Evolutionary conservation across 108 stramenopile genomes (phyloP), one percentile per base, ranked within the genome.

Genomic region (Cyclotella cryptica): DNA sequence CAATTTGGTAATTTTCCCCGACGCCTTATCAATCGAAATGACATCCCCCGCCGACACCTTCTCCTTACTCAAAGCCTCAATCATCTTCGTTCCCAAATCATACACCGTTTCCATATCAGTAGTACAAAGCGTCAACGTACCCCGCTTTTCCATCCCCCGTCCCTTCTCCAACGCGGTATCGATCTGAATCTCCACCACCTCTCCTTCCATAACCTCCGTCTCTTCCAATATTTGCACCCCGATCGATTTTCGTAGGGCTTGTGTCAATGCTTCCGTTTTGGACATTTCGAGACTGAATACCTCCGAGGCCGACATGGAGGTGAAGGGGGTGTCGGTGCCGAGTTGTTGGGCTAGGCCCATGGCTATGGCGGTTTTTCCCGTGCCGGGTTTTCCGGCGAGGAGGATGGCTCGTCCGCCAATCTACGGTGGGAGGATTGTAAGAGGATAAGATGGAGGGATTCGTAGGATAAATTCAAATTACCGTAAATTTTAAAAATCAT

Each of bases 41-140:
- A 99, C 97, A 87, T 99, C 99, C 27, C 99, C 99, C 7, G 99
- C 98, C 19, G 95, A 85, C 6, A 99, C 88, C 81, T 98, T 96
- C 81, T 99, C 98, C 80, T 98, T 97, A 44, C 92, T 90, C 40
- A 99, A 72, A 19, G 94, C 91, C 58, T 99, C 99, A 87, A 99
- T 99, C 99, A 99, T 99, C 88, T 99, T 98, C n/a, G 93, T 86
- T 19, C 99, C 99, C 40, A 99, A 92, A 84, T 99, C 99, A 75
- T 99, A 99, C 17, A 99, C 98, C 17, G 98, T 99, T 87, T 99
- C 99, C 98, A 99, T 99, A 74, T 99, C 99, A 24, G 99, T 99
- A 29, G 98, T 99, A 69, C 98, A 98, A 10, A 99, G 83, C 13
- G 99, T 99, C 63, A 99, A 80, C 26, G 97, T 79, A 42, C 99